These are phyloP conservation scores for Penicillium rolfsii DNA, from an alignment of 2,329 filamentous ascomycete species.

Conservation along the genomic window DNA sequence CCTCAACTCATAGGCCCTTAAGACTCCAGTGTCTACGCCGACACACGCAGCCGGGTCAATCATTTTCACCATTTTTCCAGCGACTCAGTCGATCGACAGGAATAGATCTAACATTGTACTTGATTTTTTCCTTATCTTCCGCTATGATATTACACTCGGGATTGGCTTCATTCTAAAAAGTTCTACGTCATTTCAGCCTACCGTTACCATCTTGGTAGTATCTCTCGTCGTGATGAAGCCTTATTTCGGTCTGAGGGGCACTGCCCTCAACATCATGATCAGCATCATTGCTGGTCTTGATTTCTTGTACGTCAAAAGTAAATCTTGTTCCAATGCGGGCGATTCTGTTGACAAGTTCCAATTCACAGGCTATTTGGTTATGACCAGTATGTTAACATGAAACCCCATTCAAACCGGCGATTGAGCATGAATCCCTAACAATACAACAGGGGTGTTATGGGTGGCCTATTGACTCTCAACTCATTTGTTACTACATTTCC, in stretches of 20 bases:
- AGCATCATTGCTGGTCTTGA: constrained; percentile 73
- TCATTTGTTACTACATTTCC: constrained; percentile 62
- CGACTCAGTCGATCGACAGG: constrained; percentile 11
- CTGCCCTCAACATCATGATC: constrained; percentile 68
- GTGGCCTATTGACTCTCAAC: constrained; percentile 70
- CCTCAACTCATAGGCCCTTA: constrained; percentile 15
- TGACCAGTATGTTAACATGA: constrained; percentile 59
- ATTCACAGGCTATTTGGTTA: constrained; percentile 55
- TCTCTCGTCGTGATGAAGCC: constrained; percentile 35
- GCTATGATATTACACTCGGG: neutral
- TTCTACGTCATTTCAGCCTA: neutral
- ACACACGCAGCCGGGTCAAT: constrained; percentile 10
- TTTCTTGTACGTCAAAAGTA: constrained; percentile 56
- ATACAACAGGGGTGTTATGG: constrained; percentile 64
- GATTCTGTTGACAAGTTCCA: constrained; percentile 12
- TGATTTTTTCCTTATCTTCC: neutral
- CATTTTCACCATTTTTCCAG: constrained; percentile 3
- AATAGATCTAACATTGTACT: constrained; percentile 16
- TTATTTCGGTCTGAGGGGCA: constrained; percentile 69
- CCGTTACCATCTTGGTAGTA: neutral
- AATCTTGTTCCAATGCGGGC: neutral
- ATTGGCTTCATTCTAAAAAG: constrained; percentile 9
- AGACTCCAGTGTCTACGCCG: constrained; percentile 11
- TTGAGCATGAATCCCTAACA: constrained; percentile 9
- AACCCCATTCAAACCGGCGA: neutral